Conservation (phyloP, 371 early-diverging fungal species). For the Conidiobolus incongruus region DNA sequence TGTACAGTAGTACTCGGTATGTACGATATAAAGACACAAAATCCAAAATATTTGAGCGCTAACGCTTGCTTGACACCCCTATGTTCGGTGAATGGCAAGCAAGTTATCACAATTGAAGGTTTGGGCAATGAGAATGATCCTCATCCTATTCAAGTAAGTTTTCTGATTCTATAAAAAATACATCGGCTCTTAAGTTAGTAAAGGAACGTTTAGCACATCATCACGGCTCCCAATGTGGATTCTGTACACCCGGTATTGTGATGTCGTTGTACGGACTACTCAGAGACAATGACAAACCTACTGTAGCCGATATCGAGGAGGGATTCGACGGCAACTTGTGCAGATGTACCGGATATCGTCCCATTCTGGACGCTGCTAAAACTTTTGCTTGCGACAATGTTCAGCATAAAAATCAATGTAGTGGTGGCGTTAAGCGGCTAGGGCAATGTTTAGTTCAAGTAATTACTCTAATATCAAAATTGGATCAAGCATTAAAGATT, state of each 20-base stretch:
- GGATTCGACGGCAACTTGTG: slow-evolving; percentile 53
- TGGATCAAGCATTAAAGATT: too few species aligned
- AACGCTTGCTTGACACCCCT: slow-evolving; percentile 53
- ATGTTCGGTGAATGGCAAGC: slow-evolving; percentile 42
- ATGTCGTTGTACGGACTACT: slow-evolving; percentile 54
- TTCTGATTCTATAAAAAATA: neutral
- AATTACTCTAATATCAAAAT: too few species aligned
- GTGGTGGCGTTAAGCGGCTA: too few species aligned
- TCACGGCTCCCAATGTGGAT: slow-evolving; percentile 56
- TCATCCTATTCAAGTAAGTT: slow-evolving; percentile 32
- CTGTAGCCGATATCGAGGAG: slow-evolving; percentile 43
- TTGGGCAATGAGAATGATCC: slow-evolving; percentile 32
- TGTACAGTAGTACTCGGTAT: slow-evolving; percentile 54
- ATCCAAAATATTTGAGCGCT: slow-evolving; percentile 15
- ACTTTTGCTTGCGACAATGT: slow-evolving; percentile 7
- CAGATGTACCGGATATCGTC: slow-evolving; percentile 63
- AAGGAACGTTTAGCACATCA: slow-evolving; percentile 27
- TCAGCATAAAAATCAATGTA: too few species aligned
- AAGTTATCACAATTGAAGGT: slow-evolving; percentile 59
- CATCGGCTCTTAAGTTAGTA: neutral
- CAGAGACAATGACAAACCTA: slow-evolving; percentile 30
- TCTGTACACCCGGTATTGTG: slow-evolving; percentile 64
- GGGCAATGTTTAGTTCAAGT: too few species aligned
- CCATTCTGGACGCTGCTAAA: slow-evolving; percentile 57
- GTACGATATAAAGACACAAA: slow-evolving; percentile 13